Evolutionary conservation across 1,139 yeast species (phyloP).

Genomic region (Suhomyces coccinellae): DNA sequence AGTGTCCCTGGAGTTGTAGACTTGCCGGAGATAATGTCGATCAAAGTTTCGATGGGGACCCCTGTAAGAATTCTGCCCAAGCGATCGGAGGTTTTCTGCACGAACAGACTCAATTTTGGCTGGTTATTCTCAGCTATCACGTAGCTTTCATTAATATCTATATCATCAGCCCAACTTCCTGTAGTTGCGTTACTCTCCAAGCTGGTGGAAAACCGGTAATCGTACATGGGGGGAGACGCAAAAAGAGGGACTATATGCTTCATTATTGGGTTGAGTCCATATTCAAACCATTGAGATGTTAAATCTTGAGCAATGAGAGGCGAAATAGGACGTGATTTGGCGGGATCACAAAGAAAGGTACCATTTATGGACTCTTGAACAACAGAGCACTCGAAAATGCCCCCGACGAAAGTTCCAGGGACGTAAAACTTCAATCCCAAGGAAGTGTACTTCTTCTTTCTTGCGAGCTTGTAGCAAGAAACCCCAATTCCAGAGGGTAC

Average conservation of each 20-base stretch:
- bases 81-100: background rate
- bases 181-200: background rate
- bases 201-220: constrained; percentile 42
- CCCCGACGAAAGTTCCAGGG: constrained; percentile 68
- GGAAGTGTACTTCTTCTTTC: constrained; percentile 58
- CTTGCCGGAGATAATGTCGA: background rate
- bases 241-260: constrained; percentile 60
- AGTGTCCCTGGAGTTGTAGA: background rate
- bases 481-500: too few relatives aligned
- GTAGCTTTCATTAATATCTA: constrained; percentile 56
- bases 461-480: constrained; percentile 59
- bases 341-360: constrained; percentile 34
- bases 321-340: constrained; percentile 45
- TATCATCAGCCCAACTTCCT: constrained; percentile 48
- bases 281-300: constrained; percentile 48
- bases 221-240: constrained; percentile 48
- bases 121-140: constrained; percentile 38
- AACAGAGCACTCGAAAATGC: constrained; percentile 53
- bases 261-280: constrained; percentile 24
- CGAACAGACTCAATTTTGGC: background rate
- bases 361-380: constrained; percentile 15
- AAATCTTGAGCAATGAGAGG: constrained; percentile 65
- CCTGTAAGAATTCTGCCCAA: background rate
- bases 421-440: constrained; percentile 51
- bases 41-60: background rate